Evolutionary conservation across 2,329 filamentous ascomycete species (phyloP), one percentile per base, ranked within the genome.

Genomic region (Lithohypha guttulata): DNA sequence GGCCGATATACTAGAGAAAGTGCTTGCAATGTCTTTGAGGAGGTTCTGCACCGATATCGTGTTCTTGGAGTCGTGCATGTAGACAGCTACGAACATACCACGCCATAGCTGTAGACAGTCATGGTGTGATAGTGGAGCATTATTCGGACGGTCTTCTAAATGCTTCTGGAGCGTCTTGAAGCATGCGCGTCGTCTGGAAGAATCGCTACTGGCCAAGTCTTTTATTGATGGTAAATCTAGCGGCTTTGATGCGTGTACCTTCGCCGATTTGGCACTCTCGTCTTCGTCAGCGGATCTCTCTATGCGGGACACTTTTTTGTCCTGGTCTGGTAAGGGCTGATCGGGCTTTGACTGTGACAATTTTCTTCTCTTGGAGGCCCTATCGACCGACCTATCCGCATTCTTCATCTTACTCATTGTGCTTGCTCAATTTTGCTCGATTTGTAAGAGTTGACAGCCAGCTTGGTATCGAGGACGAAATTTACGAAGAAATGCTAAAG

Each of bases 41-140:
- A 53, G 35, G 26, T 48, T 47, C 35, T 51, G 50, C 5, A 52
- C 48, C 4, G 45, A 48, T 2, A 48, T 13, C 2, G 48, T 42
- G 25, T 41, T 46, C 34, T 49, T 50, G 27, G 47, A 49, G 33
- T 53, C 50, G 42, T 53, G 49, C 50, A 53, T 53, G 43, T 49
- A 53, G 2, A 53, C 36, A 11, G 43, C 43, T 17, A 52, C 43
- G 30, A 47, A 51, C n/a, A 53, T 32, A 5, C 45, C 49, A 4
- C 46, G 46, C 51, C 51, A 53, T 18, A 52, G 35, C 31, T 52
- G 50, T 11, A 52, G 45, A 39, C 41, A 43, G 39, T 53, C 41
- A 3, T 39, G 49, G 9, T 21, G n/a, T 14, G 49, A 47, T 3
- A 50, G 22, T 32, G 40, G 46, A n/a, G 32, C 30, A 21, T 39